phyloP scores from a whole-genome alignment of 371 early-diverging fungal species.

The Dipsacomyces acuminosporus region DNA sequence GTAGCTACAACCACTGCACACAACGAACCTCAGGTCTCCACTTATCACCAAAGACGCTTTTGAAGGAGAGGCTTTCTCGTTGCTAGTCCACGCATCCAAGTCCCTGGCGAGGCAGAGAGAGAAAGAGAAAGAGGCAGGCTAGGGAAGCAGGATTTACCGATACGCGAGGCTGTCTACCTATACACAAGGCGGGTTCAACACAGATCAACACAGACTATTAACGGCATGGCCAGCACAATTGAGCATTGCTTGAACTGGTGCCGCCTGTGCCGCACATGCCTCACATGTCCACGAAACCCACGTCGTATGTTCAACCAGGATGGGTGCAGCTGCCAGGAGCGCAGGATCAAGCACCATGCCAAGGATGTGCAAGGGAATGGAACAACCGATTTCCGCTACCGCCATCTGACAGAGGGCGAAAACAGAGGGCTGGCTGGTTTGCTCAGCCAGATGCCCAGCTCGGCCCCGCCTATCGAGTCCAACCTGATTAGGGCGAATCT shows the following conservation, averaged over 20 bases:
- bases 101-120: too few relatives aligned
- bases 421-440: slow-evolving; percentile 3
- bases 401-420: slow-evolving; percentile 16
- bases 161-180: too few relatives aligned
- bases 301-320: slow-evolving; percentile 9
- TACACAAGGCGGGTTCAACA: too few relatives aligned
- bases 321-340: slow-evolving; percentile 16
- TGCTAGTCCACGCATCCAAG: too few relatives aligned
- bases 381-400: slow-evolving; percentile 38
- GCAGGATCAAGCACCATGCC: slow-evolving; percentile 14
- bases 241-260: slow-evolving; percentile 39
- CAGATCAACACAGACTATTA: too few relatives aligned
- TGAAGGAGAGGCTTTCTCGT: too few relatives aligned
- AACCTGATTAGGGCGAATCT: slow-evolving; percentile 25
- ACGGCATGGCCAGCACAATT: not conserved
- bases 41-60: too few relatives aligned
- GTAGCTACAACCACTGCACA: too few relatives aligned
- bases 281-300: slow-evolving; percentile 24
- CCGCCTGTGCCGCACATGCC: slow-evolving; percentile 29
- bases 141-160: too few relatives aligned
- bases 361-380: slow-evolving; percentile 13
- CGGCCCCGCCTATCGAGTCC: slow-evolving; percentile 16
- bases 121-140: too few relatives aligned
- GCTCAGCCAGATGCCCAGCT: slow-evolving; percentile 6
- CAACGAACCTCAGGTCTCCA: too few relatives aligned